Evolutionary conservation across 805 yeast species (phyloP).

Genomic region (Saccharomycopsis sp.): DNA sequence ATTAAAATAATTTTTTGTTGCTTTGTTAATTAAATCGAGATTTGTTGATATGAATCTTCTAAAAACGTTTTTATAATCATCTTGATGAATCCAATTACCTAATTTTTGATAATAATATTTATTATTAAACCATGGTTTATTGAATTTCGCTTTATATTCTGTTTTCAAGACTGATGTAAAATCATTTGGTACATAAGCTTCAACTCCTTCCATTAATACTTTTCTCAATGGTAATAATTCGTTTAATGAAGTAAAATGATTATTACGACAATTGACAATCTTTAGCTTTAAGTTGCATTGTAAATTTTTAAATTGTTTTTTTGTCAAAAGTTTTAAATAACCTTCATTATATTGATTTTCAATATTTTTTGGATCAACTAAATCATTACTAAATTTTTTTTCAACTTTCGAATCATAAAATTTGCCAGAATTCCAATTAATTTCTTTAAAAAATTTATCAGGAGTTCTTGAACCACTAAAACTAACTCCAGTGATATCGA

Average conservation of each 20-base stretch:
- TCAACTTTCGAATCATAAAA: slow-evolving; percentile 2
- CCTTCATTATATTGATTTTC: not conserved
- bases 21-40: not conserved
- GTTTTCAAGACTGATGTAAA: not conserved
- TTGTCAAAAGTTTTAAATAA: slow-evolving; percentile 2
- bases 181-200: slow-evolving; percentile 41
- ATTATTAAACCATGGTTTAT: slow-evolving; percentile 1
- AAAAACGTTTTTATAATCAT: not conserved
- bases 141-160: slow-evolving; percentile 9
- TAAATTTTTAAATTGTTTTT: slow-evolving; percentile 4
- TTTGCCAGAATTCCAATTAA: slow-evolving; percentile 3
- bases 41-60: slow-evolving; percentile 3
- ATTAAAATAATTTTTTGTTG: not conserved
- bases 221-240: slow-evolving; percentile 44
- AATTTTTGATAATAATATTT: not conserved
- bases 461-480: slow-evolving; percentile 16
- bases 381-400: not conserved
- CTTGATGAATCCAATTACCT: slow-evolving; percentile 2
- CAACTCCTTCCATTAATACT: slow-evolving; percentile 47
- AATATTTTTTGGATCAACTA: not conserved
- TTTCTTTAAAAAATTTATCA: not conserved
- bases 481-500: slow-evolving; percentile 62
- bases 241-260: slow-evolving; percentile 38
- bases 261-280: slow-evolving; percentile 46
- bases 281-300: slow-evolving; percentile 18